phyloP scores from a whole-genome alignment of 2,329 filamentous ascomycete species.

The Xylariaceae sp. region DNA sequence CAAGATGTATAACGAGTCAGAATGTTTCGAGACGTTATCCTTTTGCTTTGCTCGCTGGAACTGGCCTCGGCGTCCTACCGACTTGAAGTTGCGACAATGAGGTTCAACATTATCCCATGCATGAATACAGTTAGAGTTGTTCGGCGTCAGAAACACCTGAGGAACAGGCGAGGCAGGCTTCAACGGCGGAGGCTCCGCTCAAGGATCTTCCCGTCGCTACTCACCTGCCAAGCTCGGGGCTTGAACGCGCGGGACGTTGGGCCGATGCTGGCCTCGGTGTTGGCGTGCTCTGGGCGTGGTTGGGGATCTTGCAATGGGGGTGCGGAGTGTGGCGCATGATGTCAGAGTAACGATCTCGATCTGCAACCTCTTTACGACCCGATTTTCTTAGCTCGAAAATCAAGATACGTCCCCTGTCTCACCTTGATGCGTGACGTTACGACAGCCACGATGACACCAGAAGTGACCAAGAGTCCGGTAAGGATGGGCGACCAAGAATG shows the following conservation, averaged over 20 bases:
- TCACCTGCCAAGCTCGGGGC: background rate
- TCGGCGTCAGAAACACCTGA: too few species aligned
- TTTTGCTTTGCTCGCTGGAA: too few species aligned
- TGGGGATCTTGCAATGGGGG: background rate
- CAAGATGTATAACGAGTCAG: too few species aligned
- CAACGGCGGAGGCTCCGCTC: too few species aligned
- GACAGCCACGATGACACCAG: conserved; percentile 11
- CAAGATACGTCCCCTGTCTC: conserved; percentile 10
- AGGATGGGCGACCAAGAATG: conserved; percentile 2
- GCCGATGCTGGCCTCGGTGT: background rate
- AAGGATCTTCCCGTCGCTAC: too few species aligned
- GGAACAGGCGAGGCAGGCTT: too few species aligned
- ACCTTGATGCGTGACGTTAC: conserved; percentile 15
- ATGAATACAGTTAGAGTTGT: too few species aligned
- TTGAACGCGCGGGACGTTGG: background rate
- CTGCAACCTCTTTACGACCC: conserved; percentile 7
- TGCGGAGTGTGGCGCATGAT: conserved; percentile 13
- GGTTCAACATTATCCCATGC: too few species aligned
- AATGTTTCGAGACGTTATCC: too few species aligned
- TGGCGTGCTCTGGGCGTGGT: background rate
- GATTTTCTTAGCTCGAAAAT: conserved; percentile 14
- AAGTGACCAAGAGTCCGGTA: background rate
- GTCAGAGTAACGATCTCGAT: conserved; percentile 17
- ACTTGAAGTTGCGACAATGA: too few species aligned
- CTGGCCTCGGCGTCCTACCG: too few species aligned